These are phyloP conservation scores for Dryadomyces quercus-mongolicae DNA, from an alignment of 2,329 filamentous ascomycete genomes.

Conservation along the genomic window DNA sequence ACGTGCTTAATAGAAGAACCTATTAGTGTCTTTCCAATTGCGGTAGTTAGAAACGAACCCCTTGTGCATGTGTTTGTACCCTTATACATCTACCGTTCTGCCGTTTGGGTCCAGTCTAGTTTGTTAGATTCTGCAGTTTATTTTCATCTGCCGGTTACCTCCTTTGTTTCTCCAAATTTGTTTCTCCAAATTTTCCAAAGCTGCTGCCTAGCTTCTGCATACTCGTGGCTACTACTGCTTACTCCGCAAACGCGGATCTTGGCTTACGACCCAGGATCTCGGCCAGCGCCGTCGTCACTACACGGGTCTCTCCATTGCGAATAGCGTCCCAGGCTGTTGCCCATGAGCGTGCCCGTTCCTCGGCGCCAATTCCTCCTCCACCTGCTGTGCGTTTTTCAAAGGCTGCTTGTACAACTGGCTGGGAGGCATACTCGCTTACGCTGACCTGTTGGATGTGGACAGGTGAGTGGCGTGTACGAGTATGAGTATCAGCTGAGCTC, in stretches of 20 bases:
- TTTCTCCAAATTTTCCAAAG: neutral
- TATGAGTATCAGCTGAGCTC: too few relatives aligned
- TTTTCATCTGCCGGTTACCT: neutral
- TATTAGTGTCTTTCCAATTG: neutral
- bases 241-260: neutral
- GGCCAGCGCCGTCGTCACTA: slow-evolving; percentile 24
- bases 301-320: slow-evolving; percentile 27
- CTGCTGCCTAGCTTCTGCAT: neutral
- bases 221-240: neutral
- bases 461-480: too few relatives aligned
- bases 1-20: too few relatives aligned
- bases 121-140: neutral
- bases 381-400: slow-evolving; percentile 12
- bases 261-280: slow-evolving; percentile 9
- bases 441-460: slow-evolving; percentile 22
- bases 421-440: slow-evolving; percentile 27
- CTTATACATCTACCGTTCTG: too few relatives aligned
- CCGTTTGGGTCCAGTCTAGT: too few relatives aligned
- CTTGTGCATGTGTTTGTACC: too few relatives aligned
- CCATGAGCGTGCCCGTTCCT: slow-evolving; percentile 29
- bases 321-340: slow-evolving; percentile 34
- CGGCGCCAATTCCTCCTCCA: slow-evolving; percentile 3
- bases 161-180: neutral
- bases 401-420: slow-evolving; percentile 20
- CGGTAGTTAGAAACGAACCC: neutral